Evolutionary conservation across 2,329 filamentous ascomycete genomes (phyloP).

Genomic region (Phoma sp.): DNA sequence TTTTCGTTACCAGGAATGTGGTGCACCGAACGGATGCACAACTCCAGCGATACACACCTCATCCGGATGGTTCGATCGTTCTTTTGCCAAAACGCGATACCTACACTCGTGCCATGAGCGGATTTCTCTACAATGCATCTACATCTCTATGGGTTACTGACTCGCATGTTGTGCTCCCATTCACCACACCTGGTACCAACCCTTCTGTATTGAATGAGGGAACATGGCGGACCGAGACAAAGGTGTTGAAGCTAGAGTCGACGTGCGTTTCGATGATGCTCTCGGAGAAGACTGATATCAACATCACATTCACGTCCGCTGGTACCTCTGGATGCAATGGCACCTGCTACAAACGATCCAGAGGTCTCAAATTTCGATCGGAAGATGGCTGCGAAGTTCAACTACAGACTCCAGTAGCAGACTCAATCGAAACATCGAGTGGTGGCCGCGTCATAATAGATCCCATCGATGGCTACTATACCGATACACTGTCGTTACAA

Average conservation of each 20-base stretch:
- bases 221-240: constrained; percentile 12
- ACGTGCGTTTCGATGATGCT: not conserved
- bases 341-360: not conserved
- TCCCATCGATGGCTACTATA: not conserved
- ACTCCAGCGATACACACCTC: not conserved
- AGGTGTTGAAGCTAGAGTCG: constrained; percentile 6
- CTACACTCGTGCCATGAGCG: constrained; percentile 11
- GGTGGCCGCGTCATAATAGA: not conserved
- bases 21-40: not conserved
- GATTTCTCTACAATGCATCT: constrained; percentile 9
- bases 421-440: not conserved
- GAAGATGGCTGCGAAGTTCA: constrained; percentile 8
- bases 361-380: not conserved
- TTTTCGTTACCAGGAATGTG: not conserved
- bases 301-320: not conserved
- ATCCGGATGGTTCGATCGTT: not conserved
- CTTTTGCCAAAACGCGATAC: constrained; percentile 5
- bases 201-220: not conserved
- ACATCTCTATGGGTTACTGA: constrained; percentile 15
- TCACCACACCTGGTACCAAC: not conserved
- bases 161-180: constrained; percentile 7
- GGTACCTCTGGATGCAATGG: not conserved
- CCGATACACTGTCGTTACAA: not conserved
- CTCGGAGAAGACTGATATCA: not conserved
- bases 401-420: not conserved